Evolutionary conservation across 495 filamentous ascomycete species (phyloP).

Genomic region (Aspergillus leporis): DNA sequence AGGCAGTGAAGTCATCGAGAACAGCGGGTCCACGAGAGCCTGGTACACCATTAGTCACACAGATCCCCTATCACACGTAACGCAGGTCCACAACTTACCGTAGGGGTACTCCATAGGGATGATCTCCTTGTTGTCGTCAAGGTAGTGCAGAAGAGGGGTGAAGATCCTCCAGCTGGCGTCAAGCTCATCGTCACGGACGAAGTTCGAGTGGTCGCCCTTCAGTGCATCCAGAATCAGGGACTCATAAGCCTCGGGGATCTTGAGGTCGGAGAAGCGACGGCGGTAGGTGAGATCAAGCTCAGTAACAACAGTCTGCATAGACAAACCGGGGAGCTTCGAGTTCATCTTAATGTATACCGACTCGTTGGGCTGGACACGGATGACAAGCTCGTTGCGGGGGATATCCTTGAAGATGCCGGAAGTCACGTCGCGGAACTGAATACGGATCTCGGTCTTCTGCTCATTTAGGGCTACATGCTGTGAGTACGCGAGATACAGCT

Average conservation of each 20-base stretch:
- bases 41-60: conserved; percentile 35
- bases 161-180: conserved; percentile 99
- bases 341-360: conserved; percentile 99
- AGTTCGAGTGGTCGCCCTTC: conserved; percentile 99
- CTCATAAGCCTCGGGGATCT: conserved; percentile 99
- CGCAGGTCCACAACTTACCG: conserved; percentile 58
- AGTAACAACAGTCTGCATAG: conserved; percentile 99
- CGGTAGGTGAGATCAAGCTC: conserved; percentile 98
- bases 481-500: conserved; percentile 6
- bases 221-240: conserved; percentile 95
- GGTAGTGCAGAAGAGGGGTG: conserved; percentile 93
- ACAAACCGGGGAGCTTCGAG: conserved; percentile 96
- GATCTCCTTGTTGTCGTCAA: conserved; percentile 98
- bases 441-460: conserved; percentile 99
- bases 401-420: conserved; percentile 99
- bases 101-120: conserved; percentile 99
- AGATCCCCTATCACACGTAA: background rate
- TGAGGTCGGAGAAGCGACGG: conserved; percentile 96
- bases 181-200: conserved; percentile 97
- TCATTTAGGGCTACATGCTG: conserved; percentile 77
- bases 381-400: conserved; percentile 97
- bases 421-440: conserved; percentile 99
- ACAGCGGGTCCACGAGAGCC: conserved; percentile 96
- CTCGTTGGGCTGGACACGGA: conserved; percentile 99
- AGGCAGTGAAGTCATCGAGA: conserved; percentile 96